Conservation (phyloP, 805 yeast genomes). For the Cyberlindnera amylophila region DNA sequence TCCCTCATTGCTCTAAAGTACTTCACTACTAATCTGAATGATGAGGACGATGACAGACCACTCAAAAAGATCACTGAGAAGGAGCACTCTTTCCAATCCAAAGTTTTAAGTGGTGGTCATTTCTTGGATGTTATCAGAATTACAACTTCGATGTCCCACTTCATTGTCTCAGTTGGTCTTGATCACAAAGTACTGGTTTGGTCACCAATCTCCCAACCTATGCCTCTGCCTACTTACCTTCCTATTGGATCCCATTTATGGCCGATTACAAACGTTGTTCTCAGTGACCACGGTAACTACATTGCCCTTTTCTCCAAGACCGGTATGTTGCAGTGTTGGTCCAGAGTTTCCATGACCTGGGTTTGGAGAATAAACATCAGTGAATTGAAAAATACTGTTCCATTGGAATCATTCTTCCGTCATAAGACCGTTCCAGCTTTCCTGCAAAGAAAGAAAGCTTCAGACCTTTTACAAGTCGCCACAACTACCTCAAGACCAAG, state of each 20-base stretch:
- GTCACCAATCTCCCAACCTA: slow-evolving; percentile 58
- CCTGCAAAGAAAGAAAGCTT: slow-evolving; percentile 30
- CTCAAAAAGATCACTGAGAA: slow-evolving; percentile 14
- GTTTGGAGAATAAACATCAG: slow-evolving; percentile 46
- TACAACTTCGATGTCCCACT: slow-evolving; percentile 55
- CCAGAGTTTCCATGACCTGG: slow-evolving; percentile 50
- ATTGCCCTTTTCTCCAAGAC: slow-evolving; percentile 51
- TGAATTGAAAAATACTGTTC: slow-evolving; percentile 34
- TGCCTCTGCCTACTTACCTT: slow-evolving; percentile 42
- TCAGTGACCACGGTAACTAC: slow-evolving; percentile 57
- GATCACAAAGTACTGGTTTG: slow-evolving; percentile 71
- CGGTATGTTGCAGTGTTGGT: slow-evolving; percentile 58
- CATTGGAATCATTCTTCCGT: slow-evolving; percentile 60
- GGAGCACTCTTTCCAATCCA: slow-evolving; percentile 30
- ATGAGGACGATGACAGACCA: slow-evolving; percentile 20
- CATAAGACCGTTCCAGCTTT: slow-evolving; percentile 47
- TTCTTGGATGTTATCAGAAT: slow-evolving; percentile 59
- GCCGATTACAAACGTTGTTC: slow-evolving; percentile 56
- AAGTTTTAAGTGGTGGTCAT: slow-evolving; percentile 49
- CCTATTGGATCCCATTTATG: slow-evolving; percentile 44
- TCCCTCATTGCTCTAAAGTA: slow-evolving; percentile 42
- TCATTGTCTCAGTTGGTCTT: slow-evolving; percentile 66
- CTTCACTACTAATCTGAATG: slow-evolving; percentile 26
- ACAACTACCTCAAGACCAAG: slow-evolving; percentile 10
- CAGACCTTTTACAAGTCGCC: slow-evolving; percentile 16